Evolutionary conservation across 768 basidiomycete genomes (phyloP).

Genomic region (Podaxis pistillaris): DNA sequence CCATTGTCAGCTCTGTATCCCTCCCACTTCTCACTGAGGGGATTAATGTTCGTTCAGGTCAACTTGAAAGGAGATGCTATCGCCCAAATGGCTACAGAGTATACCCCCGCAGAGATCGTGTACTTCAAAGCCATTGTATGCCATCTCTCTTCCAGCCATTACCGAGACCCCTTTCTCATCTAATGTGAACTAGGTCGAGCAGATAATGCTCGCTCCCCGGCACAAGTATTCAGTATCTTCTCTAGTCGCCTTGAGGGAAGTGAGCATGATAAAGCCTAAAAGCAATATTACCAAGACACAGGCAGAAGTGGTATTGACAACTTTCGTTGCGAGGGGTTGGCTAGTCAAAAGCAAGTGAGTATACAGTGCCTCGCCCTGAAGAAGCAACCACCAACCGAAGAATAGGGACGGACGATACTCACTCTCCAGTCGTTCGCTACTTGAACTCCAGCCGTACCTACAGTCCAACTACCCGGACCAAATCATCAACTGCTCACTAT

Average conservation of each 20-base stretch:
- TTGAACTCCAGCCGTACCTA: slow-evolving; percentile 75
- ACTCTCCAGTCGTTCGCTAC: slow-evolving; percentile 68
- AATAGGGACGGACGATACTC: slow-evolving; percentile 69
- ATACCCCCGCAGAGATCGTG: slow-evolving; percentile 72
- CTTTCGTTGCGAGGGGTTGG: slow-evolving; percentile 86
- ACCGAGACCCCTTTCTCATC: not conserved
- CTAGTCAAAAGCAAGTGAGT: slow-evolving; percentile 71
- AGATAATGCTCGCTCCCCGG: slow-evolving; percentile 79
- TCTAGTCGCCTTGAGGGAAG: slow-evolving; percentile 72
- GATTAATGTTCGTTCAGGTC: slow-evolving; percentile 44
- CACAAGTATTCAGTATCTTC: slow-evolving; percentile 78
- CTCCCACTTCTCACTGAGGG: not conserved
- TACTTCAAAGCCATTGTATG: slow-evolving; percentile 84
- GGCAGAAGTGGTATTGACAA: slow-evolving; percentile 67
- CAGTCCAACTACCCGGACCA: slow-evolving; percentile 72
- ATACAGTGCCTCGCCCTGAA: slow-evolving; percentile 10
- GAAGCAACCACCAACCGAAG: not conserved
- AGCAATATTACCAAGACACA: slow-evolving; percentile 70
- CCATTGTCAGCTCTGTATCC: slow-evolving; percentile 50
- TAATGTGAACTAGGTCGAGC: slow-evolving; percentile 63
- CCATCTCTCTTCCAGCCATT: not conserved
- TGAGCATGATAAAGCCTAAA: slow-evolving; percentile 54
- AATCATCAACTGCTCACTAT: slow-evolving; percentile 69
- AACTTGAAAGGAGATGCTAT: slow-evolving; percentile 80
- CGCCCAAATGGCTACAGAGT: slow-evolving; percentile 84